A percentile compares a stretch with the other conserved stretches of the same genome.
Conservation (phyloP, 1,284 basidiomycete genomes). For the Takashimella koratensis region DNA sequence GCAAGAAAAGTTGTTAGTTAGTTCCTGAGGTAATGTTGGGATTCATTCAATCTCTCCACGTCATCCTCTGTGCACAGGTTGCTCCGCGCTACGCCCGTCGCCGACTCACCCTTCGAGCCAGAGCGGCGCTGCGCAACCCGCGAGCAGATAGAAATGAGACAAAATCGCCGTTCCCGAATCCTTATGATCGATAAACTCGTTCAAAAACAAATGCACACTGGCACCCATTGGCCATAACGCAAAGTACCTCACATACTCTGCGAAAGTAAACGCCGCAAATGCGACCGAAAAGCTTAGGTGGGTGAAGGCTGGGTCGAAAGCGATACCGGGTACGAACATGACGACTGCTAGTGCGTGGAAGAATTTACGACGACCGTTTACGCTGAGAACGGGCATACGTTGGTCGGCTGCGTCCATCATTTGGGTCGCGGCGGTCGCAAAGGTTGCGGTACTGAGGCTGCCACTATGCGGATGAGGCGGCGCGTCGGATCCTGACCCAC, state of each 20-base stretch:
- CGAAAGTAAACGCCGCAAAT: conserved; percentile 90
- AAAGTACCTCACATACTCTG: conserved; percentile 95
- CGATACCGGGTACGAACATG: conserved; percentile 93
- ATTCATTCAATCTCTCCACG: too few relatives aligned
- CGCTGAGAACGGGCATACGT: conserved; percentile 76
- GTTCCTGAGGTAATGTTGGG: too few relatives aligned
- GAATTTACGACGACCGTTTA: conserved; percentile 95
- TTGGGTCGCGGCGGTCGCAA: conserved; percentile 59
- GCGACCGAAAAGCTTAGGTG: conserved; percentile 91
- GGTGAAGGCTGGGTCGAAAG: conserved; percentile 89
- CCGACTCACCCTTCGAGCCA: conserved; percentile 94
- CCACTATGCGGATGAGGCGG: too few relatives aligned
- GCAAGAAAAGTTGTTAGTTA: too few relatives aligned
- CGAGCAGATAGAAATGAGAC: conserved; percentile 94
- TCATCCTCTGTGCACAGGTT: too few relatives aligned
- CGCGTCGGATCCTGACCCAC: too few relatives aligned
- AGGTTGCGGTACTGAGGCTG: background rate
- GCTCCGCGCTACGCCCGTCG: too few relatives aligned
- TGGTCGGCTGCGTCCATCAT: conserved; percentile 81
- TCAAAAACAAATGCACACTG: conserved; percentile 90
- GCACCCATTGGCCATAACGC: conserved; percentile 96
- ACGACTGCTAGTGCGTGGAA: conserved; percentile 94
- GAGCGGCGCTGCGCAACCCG: conserved; percentile 85
- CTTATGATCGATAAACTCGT: conserved; percentile 93
- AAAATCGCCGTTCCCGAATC: conserved; percentile 95